Base-by-base conservation (phyloP, 345 rosid genomes). In the Odontarrhena argentea region DNA sequence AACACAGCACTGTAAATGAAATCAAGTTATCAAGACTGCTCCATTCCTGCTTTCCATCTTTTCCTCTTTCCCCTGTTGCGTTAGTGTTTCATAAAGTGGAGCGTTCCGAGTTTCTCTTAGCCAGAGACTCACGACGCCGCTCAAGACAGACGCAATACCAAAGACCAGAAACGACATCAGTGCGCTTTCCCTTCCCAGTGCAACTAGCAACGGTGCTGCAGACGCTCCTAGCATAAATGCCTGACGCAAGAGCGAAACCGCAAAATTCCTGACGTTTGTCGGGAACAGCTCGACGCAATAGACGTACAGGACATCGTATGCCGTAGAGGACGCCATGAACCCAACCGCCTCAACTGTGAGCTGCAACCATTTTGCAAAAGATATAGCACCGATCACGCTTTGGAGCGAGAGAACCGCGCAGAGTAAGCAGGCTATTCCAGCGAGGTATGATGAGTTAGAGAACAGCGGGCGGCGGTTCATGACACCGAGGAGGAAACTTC, bases 191-290 rank as follows among this genome's bases (percentile, higher is more conserved):
- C 88, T 81, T 22, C 96, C 88, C 25, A 82, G 38, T 0, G 74
- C 89, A 9, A 91, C 97, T 9, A 86, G 51, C 68, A 85, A 15
- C 0, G 93, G 96, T 0, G 93, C 84, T 3, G 84, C 69, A 0
- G 96, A 85, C 43, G 92, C 97, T 24, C 96, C 97, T 10, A 87
- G n/a, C 92, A 82, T 88, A 67, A 78, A 63, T 6, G 87, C 74
- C 9, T 82, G 95, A 10, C 88, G 80, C 71, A 85, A 35, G 13
- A 77, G 57, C 3, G 96, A 81, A 60, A 86, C 75, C 1, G 96
- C 85, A 9, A 81, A 86, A 81, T 86, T 87, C 74, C 97, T 87
- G 8, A 84, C 87, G 41, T 78, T 85, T 9, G 91, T 90, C 0
- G 89, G 96, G 59, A 90, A 90, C 36, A 87, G 88, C 83, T 90